Evolutionary conservation across 331 rosid genomes (phyloP), one percentile per base, ranked within the genome.

Genomic region (Telfairia occidentalis): DNA sequence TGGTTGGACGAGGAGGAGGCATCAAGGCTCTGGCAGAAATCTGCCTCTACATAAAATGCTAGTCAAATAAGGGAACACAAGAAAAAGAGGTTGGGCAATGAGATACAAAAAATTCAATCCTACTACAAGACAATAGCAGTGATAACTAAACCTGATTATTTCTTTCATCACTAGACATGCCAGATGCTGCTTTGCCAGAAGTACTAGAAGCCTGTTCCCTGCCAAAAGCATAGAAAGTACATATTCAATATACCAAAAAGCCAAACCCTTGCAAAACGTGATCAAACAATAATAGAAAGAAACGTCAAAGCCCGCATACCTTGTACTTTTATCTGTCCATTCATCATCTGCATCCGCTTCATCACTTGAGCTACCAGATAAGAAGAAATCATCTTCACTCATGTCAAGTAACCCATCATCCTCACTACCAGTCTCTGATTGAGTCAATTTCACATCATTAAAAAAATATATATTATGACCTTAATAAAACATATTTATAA

Each of bases 321-420:
- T 91, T 34, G 98, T 71, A 82, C 98, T 91, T 83, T 89, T 95
- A 80, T 91, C 98, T 2, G 98, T 95, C 96, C 96, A 95, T 84
- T 95, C 98, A 86, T 95, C 98, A 71, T 95, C 98, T 12, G 97
- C 98, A 82, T 93, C 94, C 46, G 96, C 97, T 82, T 95, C 98
- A 71, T 91, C 97, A 77, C 96, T 90, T 71, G 97, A 91, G 82
- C 96, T 95, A 73, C 96, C 97, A 82, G 76, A 76, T 59, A 85
- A 81, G 72, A 95, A 95, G 85, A 95, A 95, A 83, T 95, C 98
- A 83, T 95, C 98, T 43, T 92, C 98, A 82, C 97, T 95, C 75
- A 91, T 80, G 87, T 95, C 98, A 87, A 95, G 81, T 63, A 88
- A 87, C 58, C 98, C 98, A 15, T 95, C 98, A 58, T 95, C 98